Evolutionary conservation across 2,329 filamentous ascomycete genomes (phyloP), one percentile per base, ranked within the genome.

Genomic region (Capronia coronata): DNA sequence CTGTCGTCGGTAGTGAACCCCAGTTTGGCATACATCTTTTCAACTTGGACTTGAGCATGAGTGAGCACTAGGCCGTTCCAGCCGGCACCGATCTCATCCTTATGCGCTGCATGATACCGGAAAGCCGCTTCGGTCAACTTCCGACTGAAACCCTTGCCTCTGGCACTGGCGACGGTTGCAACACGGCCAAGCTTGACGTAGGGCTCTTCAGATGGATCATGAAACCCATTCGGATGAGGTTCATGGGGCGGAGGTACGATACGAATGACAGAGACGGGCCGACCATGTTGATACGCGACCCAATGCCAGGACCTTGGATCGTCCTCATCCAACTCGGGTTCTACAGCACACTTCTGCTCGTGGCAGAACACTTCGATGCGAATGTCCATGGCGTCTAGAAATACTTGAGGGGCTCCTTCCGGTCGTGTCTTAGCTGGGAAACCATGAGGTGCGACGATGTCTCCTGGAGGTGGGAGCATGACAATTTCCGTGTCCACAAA

Each of bases 141-240:
- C 43, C 74, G 75, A 0, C 79, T 82, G 25, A 94, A 71, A 9
- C 80, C 79, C 53, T 76, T 74, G 1, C 82, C 79, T 23, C 88
- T 78, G 63, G 80, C 87, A 21, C 78, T 72, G 7, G 74, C 69
- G 11, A 86, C 59, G 0, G 93, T 83, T 0, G 87, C 86, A 22
- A 96, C 72, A 1, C 87, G 78, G 3, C 87, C 87, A 1, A 96
- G 69, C 68, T 91, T 94, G 55, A 94, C 73, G 66, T 91, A 94
- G 0, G 86, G 81, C 62, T 94, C 87, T 30, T 59, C 56, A 2
- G 49, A 32, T 9, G 38, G 52, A 39, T 67, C 56, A 61, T 55
- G 43, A 48, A 52, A 49, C 30, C 62, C 54, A 58, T 65, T 59
- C 44, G 59, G 63, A 67, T 91, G 80, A 25, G 80, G 72, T 8